Base-by-base conservation (phyloP, 805 yeast genomes). In the Sugiyamaella floridensis region DNA sequence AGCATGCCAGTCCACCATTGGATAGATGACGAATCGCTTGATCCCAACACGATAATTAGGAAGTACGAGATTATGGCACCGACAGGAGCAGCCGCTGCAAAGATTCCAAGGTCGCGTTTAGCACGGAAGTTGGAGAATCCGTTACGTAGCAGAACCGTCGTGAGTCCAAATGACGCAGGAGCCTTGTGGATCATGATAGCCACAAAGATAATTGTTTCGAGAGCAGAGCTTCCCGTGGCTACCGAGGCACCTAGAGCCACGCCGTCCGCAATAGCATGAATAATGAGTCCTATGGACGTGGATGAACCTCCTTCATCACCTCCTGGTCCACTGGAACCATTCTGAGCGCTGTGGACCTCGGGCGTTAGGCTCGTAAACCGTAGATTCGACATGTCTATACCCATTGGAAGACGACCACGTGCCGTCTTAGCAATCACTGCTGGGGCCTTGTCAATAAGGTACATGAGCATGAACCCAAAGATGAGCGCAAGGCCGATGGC, bases 201-300 rank as follows among this genome's bases (percentile, higher is more conserved):
- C 11, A 81, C 48, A 46, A 83, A 77, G 48, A 86, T 79, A 40
- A 81, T 58, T 46, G 71, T 40, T 54, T 68, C 73, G 40, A 76
- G 66, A 6, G 72, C 65, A 8, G 67, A 60, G 52, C 69, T 69
- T 18, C 70, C 60, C 10, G 77, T 54, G 20, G 75, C 65, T 47
- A 75, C 72, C 0, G 85, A 74, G 0, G 89, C 77, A 0, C 89
- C 89, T 37, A 86, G 69, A 0, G 89, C 83, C 6, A 86, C 70
- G 1, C 95, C 95, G 60, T 86, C 95, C 1, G 86, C 80, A 2
- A 80, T 60, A 0, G 87, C 79, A 62, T 86, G 95, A 14, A 85
- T 71, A 0, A 84, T 62, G 12, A 86, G 70, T 0, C 89, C 89
- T 3, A 84, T 59, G 0, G 86, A 78, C 1, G 80, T 70, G 0